Base-by-base conservation (phyloP, 2,329 filamentous ascomycete species). In the Parascedosporium putredinis region DNA sequence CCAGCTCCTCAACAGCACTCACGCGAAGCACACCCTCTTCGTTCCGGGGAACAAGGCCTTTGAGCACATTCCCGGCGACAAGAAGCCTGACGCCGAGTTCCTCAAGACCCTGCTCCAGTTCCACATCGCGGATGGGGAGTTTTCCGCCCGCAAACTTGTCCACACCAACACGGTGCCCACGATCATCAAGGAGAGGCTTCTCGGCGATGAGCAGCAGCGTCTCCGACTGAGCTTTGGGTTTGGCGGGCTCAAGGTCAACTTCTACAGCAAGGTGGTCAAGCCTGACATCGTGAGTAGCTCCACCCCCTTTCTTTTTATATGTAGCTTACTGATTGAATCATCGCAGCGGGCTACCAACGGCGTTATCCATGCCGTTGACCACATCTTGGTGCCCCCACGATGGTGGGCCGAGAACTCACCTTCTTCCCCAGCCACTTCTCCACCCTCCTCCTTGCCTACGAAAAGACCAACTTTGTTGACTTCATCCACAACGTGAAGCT, bases 41-140 rank as follows among this genome's bases (percentile, higher is more conserved):
- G 85, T 86, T 2, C 90, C 90, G 0, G 81, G 78, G 1, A 80
- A 95, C 62, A 69, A 74, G 46, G 88, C 88, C 0, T 91, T 96
- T 57, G 78, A 84, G 54, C 69, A 75, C 56, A 65, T 81, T 22
- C 75, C 75, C 2, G 58, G 72, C 18, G 61, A 72, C 63, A 62
- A 72, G 54, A 81, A 87, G 67, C 83, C 82, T 4, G 75, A 76
- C 51, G 83, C 88, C 64, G 82, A 91, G 58, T 67, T 82, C 43
- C 63, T 94, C 53, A 79, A 86, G 67, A 72, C 74, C 49, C 61
- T 90, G 5, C 67, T 95, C 1, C 66, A 76, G 43, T 95, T 96
- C 66, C 89, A 95, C 58, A 67, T 95, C 54, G 78, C 80, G 0
- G 68, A 79, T 1, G 83, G 81, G 23, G 72, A 81, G 50, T 88